phyloP scores from a whole-genome alignment of 208 protist genomes.

The Balamuthia mandrillaris region DNA sequence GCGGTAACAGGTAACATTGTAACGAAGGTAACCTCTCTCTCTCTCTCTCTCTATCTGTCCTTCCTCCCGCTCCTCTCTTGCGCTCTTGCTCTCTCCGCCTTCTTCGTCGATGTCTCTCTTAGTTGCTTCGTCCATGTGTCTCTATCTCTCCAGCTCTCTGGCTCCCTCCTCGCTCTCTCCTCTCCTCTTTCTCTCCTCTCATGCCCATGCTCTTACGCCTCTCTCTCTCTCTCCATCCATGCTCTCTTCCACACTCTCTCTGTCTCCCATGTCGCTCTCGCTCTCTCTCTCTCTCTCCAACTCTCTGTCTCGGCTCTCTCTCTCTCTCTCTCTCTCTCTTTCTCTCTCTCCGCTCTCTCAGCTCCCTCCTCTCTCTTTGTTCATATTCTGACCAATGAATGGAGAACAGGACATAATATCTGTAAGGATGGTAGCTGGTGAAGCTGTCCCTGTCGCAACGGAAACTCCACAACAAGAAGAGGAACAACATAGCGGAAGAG shows the following conservation, averaged over 20 bases:
- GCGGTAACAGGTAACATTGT: too few relatives aligned
- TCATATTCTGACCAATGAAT: not conserved
- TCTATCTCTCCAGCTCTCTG: not conserved
- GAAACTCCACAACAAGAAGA: too few relatives aligned
- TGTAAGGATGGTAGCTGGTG: too few relatives aligned
- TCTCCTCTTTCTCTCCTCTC: not conserved
- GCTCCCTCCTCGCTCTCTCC: not conserved
- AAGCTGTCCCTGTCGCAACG: too few relatives aligned
- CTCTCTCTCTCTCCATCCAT: not conserved
- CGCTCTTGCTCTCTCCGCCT: too few relatives aligned
- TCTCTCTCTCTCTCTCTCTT: not conserved
- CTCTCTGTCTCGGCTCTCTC: not conserved
- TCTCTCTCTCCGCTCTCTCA: not conserved
- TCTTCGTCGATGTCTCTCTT: too few relatives aligned
- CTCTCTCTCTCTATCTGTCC: too few relatives aligned
- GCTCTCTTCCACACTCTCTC: too few relatives aligned
- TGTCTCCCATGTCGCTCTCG: too few relatives aligned
- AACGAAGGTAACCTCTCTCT: too few relatives aligned
- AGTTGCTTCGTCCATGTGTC: not conserved
- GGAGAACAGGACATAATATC: not conserved
- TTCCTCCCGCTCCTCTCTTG: too few relatives aligned
- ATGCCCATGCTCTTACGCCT: not conserved
- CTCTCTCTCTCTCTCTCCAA: not conserved
- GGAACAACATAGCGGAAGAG: too few relatives aligned
- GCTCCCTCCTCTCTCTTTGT: not conserved